Evolutionary conservation across 1,284 basidiomycete species (phyloP).

Genomic region (Ustilago curta): DNA sequence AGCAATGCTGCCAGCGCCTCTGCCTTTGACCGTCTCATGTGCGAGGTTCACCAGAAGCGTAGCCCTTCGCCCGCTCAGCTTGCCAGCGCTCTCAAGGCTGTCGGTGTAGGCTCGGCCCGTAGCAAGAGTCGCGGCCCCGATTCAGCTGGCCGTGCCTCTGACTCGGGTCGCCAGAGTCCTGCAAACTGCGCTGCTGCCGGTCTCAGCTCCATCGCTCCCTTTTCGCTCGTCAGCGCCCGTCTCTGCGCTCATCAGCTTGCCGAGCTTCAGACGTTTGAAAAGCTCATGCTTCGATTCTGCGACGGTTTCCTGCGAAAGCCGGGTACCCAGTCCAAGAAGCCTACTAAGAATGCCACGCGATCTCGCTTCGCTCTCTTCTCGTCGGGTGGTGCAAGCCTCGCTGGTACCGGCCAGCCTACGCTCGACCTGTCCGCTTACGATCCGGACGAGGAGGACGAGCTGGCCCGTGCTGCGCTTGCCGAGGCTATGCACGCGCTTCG

Average conservation of each 20-base stretch:
- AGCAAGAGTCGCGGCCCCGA: constrained; percentile 40
- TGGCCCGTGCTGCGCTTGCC: constrained; percentile 63
- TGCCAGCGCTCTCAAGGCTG: constrained; percentile 55
- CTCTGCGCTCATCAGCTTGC: constrained; percentile 58
- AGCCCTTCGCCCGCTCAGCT: constrained; percentile 60
- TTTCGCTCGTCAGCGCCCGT: constrained; percentile 53
- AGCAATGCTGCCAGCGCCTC: constrained; percentile 46
- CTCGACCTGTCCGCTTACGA: constrained; percentile 44
- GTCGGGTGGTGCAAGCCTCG: constrained; percentile 17
- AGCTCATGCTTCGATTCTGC: constrained; percentile 62
- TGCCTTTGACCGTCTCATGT: constrained; percentile 43
- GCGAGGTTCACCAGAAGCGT: constrained; percentile 52
- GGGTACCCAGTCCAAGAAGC: constrained; percentile 36
- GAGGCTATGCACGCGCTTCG: constrained; percentile 66
- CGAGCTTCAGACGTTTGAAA: constrained; percentile 65
- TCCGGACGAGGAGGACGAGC: constrained; percentile 63
- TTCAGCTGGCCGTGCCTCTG: constrained; percentile 10
- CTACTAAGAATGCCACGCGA: constrained; percentile 30
- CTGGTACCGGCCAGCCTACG: constrained; percentile 28
- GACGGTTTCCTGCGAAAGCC: constrained; percentile 56
- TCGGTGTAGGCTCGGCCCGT: constrained; percentile 48
- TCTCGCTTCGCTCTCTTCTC: constrained; percentile 48
- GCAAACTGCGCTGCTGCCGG: constrained; percentile 22
- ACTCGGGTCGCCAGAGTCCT: constrained; percentile 50
- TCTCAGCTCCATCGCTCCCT: constrained; percentile 22